Conservation (phyloP, 2,329 filamentous ascomycete genomes). For the Eurotiales sp. region DNA sequence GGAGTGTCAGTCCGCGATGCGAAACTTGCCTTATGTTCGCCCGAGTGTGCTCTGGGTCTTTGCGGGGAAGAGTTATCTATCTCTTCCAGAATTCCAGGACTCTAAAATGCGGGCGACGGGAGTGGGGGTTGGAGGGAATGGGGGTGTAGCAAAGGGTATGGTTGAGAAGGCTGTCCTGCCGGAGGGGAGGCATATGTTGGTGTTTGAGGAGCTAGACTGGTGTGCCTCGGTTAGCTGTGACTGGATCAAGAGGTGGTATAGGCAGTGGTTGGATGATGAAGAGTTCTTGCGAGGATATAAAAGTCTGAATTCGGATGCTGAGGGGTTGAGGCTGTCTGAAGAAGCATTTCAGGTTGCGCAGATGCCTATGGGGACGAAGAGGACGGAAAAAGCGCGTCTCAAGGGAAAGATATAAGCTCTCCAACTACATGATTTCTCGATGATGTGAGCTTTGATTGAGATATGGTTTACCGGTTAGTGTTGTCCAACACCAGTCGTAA, state of each 20-base stretch:
- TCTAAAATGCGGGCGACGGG: conserved; percentile 20
- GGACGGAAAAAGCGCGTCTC: background rate
- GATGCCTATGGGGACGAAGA: background rate
- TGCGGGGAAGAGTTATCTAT: conserved; percentile 19
- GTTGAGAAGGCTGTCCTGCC: conserved; percentile 9
- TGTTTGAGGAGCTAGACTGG: conserved; percentile 19
- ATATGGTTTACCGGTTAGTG: too few relatives aligned
- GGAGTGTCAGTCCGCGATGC: conserved; percentile 17
- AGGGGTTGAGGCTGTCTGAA: conserved; percentile 17
- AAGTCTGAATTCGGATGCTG: conserved; percentile 19
- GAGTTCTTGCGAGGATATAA: conserved; percentile 15
- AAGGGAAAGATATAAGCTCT: background rate
- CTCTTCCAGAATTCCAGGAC: conserved; percentile 16
- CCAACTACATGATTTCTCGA: too few relatives aligned
- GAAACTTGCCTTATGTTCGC: conserved; percentile 21
- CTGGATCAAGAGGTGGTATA: conserved; percentile 19
- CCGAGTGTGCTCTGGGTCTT: conserved; percentile 24
- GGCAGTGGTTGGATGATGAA: conserved; percentile 19
- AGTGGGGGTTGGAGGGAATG: conserved; percentile 22
- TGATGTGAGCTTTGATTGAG: too few relatives aligned
- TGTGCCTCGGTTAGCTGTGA: conserved; percentile 17
- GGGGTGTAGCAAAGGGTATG: conserved; percentile 14
- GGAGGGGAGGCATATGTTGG: conserved; percentile 15
- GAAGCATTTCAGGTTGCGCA: conserved; percentile 12
- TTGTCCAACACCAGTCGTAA: background rate